These are phyloP conservation scores for Tylopilus sp. DNA, from an alignment of 768 basidiomycete species.

Conservation along the genomic window DNA sequence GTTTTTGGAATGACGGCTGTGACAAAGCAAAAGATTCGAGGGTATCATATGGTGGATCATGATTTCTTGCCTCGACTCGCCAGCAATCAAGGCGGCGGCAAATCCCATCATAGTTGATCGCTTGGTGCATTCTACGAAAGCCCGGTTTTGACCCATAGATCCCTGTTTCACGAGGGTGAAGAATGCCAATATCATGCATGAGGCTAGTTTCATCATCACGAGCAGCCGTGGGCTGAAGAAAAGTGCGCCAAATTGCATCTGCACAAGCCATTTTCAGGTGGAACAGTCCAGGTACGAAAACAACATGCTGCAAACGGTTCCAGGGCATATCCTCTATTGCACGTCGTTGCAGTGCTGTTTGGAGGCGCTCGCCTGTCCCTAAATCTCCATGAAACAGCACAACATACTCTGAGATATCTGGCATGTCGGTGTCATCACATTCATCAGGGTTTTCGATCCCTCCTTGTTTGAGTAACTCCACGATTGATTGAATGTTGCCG, in stretches of 20 bases:
- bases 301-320: background rate
- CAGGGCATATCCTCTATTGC: background rate
- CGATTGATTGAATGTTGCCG: background rate
- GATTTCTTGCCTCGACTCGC: background rate
- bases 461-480: background rate
- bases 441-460: background rate
- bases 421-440: background rate
- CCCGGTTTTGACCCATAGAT: slow-evolving; percentile 33
- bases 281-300: background rate
- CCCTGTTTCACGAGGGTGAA: slow-evolving; percentile 32
- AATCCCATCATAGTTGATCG: slow-evolving; percentile 31
- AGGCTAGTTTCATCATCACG: slow-evolving; percentile 12
- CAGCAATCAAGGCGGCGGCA: slow-evolving; percentile 2
- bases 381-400: background rate
- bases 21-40: background rate
- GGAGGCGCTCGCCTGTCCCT: background rate
- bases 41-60: background rate
- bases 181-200: slow-evolving; percentile 14
- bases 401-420: background rate
- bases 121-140: slow-evolving; percentile 36
- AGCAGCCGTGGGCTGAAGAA: slow-evolving; percentile 4
- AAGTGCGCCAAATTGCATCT: background rate
- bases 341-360: background rate
- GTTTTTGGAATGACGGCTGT: background rate
- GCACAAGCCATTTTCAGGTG: background rate